Evolutionary conservation across 371 early-diverging fungal species (phyloP).

Genomic region (Actinomortierella ambigua): DNA sequence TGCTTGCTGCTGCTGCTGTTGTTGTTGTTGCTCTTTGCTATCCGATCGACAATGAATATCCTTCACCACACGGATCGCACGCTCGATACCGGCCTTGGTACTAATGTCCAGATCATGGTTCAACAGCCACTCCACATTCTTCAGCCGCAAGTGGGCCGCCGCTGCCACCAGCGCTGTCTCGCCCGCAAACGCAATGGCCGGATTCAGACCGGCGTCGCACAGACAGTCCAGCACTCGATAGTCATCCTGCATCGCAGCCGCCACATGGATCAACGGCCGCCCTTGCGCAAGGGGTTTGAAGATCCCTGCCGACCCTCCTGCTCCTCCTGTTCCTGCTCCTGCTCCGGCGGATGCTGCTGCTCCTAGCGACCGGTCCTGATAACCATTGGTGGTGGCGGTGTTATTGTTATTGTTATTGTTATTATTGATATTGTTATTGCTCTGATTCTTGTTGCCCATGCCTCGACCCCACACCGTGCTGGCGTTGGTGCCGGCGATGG

Average conservation of each 20-base stretch:
- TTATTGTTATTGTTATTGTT: no score
- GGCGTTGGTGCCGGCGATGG: no score
- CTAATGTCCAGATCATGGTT: conserved; percentile 42
- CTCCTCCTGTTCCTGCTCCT: neutral
- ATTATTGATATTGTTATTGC: no score
- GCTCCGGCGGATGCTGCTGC: neutral
- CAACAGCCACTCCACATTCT: conserved; percentile 44
- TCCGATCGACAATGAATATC: conserved; percentile 16
- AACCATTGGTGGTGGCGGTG: no score
- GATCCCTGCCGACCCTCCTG: conserved; percentile 15
- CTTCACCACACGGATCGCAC: conserved; percentile 43
- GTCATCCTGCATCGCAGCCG: conserved; percentile 46
- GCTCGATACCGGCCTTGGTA: conserved; percentile 28
- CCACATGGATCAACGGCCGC: conserved; percentile 42
- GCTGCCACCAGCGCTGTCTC: conserved; percentile 45
- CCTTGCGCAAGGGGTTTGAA: conserved; percentile 29
- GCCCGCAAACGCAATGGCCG: conserved; percentile 38
- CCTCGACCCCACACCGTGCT: no score
- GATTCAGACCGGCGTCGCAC: conserved; percentile 44
- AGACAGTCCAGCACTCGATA: conserved; percentile 40
- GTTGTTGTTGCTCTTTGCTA: neutral
- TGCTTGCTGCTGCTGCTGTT: neutral
- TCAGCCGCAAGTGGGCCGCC: conserved; percentile 42
- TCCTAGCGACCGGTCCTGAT: no score
- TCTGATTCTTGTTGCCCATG: no score